Percentiles rank a stretch among this genome's conserved stretches.
Conservation (phyloP, 768 basidiomycete species). For the Tylopilus subfusipes region DNA sequence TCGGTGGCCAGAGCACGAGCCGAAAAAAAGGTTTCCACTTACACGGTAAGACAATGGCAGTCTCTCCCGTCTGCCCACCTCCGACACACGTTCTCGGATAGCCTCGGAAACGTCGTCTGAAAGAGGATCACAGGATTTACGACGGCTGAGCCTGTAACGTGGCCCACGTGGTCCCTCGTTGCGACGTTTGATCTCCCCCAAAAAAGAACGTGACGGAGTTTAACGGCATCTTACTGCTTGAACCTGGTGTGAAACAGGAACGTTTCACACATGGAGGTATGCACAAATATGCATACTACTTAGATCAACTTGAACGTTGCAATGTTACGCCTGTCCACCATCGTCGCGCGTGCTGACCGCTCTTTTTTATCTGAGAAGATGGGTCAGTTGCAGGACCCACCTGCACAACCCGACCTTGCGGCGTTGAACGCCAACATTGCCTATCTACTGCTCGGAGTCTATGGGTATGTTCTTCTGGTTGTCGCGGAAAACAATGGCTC, state of each 20-base stretch:
- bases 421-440: not conserved
- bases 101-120: not conserved
- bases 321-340: not conserved
- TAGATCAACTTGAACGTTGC: not conserved
- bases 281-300: not conserved
- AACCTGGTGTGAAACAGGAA: not conserved
- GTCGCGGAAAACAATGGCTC: not conserved
- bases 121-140: not conserved
- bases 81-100: not conserved
- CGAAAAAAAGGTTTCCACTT: too few species aligned
- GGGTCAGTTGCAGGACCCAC: not conserved
- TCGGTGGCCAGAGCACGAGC: too few species aligned
- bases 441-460: constrained; percentile 17
- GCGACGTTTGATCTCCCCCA: not conserved
- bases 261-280: not conserved
- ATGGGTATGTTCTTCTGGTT: constrained; percentile 13
- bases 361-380: not conserved
- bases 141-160: not conserved
- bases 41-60: too few species aligned
- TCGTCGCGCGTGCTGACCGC: not conserved
- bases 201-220: not conserved
- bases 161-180: not conserved
- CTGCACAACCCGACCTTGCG: not conserved
- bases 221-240: not conserved
- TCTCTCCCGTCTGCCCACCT: not conserved